Percentiles rank a stretch among this genome's conserved stretches.
These are phyloP conservation scores for Phycomyces nitens DNA, from an alignment of 192 early-diverging fungal species.

Conservation along the genomic window DNA sequence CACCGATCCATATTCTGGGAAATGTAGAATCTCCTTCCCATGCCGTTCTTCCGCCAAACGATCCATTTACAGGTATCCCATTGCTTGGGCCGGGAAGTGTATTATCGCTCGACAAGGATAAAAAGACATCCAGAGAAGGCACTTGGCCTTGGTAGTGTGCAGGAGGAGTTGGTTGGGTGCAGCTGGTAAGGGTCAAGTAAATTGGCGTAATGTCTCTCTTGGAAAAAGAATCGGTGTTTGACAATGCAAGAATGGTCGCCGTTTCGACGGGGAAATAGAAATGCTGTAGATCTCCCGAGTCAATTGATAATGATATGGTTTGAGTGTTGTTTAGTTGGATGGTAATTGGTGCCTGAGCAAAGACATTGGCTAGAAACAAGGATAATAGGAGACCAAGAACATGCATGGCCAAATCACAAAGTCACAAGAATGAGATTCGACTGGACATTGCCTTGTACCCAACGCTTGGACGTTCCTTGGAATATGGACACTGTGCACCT, in stretches of 20 bases:
- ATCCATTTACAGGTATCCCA: conserved; percentile 9
- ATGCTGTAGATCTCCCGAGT: not conserved
- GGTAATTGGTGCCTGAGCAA: conserved; percentile 8
- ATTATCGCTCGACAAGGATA: conserved; percentile 18
- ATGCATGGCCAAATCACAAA: not conserved
- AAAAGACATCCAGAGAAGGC: conserved; percentile 25
- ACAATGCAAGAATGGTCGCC: not conserved
- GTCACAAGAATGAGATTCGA: not conserved
- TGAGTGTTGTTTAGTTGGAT: conserved; percentile 13
- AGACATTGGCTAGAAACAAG: not conserved
- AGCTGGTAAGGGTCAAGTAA: conserved; percentile 29
- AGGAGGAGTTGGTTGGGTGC: conserved; percentile 26
- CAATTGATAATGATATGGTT: conserved; percentile 1
- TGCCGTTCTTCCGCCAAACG: conserved; percentile 8
- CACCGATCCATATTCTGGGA: conserved; percentile 27
- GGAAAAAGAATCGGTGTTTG: not conserved
- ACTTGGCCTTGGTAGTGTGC: conserved; percentile 9
- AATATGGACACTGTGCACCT: no score
- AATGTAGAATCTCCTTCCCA: conserved; percentile 8
- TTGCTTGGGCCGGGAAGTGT: conserved; percentile 26
- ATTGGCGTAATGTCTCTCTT: conserved; percentile 7
- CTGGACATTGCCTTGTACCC: not conserved
- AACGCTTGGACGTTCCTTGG: not conserved
- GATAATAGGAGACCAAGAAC: not conserved
- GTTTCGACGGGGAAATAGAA: conserved; percentile 16